These are phyloP conservation scores for Cerrena zonata DNA, from an alignment of 1,284 basidiomycete genomes.

Conservation along the genomic window DNA sequence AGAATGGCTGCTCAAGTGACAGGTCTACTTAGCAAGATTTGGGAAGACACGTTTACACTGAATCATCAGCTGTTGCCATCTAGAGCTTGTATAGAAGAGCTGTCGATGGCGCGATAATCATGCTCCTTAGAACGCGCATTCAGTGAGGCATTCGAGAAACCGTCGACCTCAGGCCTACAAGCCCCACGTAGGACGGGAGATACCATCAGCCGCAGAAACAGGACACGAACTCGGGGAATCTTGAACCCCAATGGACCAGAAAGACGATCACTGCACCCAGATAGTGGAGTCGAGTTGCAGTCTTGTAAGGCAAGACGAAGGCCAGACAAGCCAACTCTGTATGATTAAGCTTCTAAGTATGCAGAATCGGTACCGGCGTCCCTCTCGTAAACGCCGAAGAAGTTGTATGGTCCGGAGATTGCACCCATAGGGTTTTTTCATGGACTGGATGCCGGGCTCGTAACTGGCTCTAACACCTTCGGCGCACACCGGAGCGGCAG, in stretches of 20 bases:
- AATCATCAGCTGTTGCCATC: neutral
- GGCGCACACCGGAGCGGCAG: neutral
- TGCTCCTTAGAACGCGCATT: conserved; percentile 4
- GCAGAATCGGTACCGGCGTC: conserved; percentile 3
- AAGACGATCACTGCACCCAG: neutral
- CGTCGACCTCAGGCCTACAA: neutral
- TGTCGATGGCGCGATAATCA: conserved; percentile 5
- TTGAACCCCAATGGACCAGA: neutral
- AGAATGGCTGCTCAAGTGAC: too few species aligned
- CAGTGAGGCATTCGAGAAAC: conserved; percentile 7
- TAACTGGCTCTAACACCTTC: neutral
- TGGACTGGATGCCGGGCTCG: neutral
- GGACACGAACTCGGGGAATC: neutral
- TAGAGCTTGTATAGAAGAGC: neutral
- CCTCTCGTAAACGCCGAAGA: neutral
- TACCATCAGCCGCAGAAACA: conserved; percentile 6
- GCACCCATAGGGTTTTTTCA: neutral
- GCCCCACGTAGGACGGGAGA: neutral
- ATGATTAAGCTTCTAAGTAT: conserved; percentile 8
- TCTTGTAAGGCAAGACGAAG: neutral
- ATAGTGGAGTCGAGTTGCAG: neutral
- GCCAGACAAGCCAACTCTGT: neutral
- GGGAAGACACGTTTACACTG: neutral
- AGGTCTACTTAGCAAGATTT: neutral
- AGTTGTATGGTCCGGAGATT: conserved; percentile 6